These are phyloP conservation scores for Dillenia suffruticosa DNA, from an alignment of 164 flowering plant species.

Conservation along the genomic window DNA sequence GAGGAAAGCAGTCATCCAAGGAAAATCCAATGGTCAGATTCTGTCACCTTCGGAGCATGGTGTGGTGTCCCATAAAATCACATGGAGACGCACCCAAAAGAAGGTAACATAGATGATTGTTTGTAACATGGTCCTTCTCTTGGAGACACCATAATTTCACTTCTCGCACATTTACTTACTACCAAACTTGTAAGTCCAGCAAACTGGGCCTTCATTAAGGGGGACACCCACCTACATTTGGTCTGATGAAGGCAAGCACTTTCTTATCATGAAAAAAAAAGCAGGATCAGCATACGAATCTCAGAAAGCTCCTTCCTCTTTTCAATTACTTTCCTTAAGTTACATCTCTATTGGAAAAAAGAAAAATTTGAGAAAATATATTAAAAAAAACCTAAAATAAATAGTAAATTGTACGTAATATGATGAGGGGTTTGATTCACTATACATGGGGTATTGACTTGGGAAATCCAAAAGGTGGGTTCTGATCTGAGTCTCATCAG, in stretches of 20 bases:
- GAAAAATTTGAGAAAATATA: not conserved
- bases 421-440: not conserved
- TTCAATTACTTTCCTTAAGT: not conserved
- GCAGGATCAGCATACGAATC: not conserved
- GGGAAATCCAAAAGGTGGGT: not conserved
- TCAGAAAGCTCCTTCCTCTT: not conserved
- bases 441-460: not conserved
- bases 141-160: no score
- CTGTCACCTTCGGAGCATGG: no score
- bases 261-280: not conserved
- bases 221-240: not conserved
- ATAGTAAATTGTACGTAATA: not conserved
- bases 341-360: not conserved
- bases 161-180: not conserved
- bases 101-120: no score
- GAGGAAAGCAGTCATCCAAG: no score
- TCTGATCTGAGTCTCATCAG: constrained; percentile 7
- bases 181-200: not conserved
- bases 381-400: not conserved
- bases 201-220: no score
- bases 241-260: constrained; percentile 1
- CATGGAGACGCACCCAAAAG: no score
- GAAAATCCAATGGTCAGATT: no score
- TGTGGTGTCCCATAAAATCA: no score
- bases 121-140: no score